Base-by-base conservation (phyloP, 2,329 filamentous ascomycete genomes). In the Verticillium albo-atrum region DNA sequence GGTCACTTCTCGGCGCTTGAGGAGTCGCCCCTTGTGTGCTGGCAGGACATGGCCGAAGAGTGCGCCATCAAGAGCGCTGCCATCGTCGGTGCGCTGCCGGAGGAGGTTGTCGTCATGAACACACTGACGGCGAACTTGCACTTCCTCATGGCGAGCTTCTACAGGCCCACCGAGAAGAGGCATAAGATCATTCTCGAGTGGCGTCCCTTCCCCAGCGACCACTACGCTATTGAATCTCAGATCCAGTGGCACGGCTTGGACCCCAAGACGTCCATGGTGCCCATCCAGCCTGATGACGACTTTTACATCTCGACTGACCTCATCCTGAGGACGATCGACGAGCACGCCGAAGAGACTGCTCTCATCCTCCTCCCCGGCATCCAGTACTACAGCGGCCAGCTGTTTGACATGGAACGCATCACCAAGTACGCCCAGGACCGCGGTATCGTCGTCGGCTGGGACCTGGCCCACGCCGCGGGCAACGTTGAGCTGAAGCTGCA, bases 101-200 rank as follows among this genome's bases (percentile, higher is more conserved):
- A 80, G 57, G 92, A 97, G 74, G 87, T 96, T 17, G 91, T 91
- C 57, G 84, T 93, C 55, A 97, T 97, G 92, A 91, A 92, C 71
- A 93, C 90, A 0, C 75, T 97, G 68, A 96, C 91, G 2, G 85
- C 82, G 25, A 96, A 96, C 71, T 72, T 96, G 61, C 91, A 96
- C 72, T 74, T 96, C 17, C 78, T 95, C 68, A 87, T 96, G 87
- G 88, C 89, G 7, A 91, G 89, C 74, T 96, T 96, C 75, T 96
- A 94, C 75, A 80, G 77, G 57, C 91, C 91, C 0, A 89, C 81
- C 0, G 69, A 81, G 75, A 74, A 74, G 65, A 73, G 79, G 42
- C 89, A 89, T 76, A 95, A 94, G 77, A 89, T 96, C 63, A 89
- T 96, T 57, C 81, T 94, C n/a, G 92, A 97, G 73, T 91, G 90